A percentile compares a stretch with the other conserved stretches of the same genome.
Evolutionary conservation across 768 basidiomycete species (phyloP).

Genomic region (Tylopilus cervinicoccineus): DNA sequence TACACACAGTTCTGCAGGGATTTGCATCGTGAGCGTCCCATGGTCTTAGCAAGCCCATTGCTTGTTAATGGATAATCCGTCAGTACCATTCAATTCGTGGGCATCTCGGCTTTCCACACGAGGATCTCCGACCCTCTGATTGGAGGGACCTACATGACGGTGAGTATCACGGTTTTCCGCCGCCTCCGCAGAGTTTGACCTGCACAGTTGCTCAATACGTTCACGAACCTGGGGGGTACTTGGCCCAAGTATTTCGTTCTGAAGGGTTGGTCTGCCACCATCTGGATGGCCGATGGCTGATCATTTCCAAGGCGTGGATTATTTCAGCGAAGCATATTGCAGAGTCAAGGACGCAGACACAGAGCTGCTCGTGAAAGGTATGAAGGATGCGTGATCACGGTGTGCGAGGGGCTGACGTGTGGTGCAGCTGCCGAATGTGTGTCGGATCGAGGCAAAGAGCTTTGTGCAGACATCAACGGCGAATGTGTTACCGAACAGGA

Average conservation of each 20-base stretch:
- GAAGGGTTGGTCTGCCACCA: constrained; percentile 50
- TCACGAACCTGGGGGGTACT: constrained; percentile 94
- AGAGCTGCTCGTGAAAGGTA: constrained; percentile 55
- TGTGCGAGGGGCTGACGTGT: constrained; percentile 8
- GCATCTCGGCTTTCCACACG: constrained; percentile 98
- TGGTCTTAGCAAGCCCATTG: neutral
- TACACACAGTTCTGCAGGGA: constrained; percentile 78
- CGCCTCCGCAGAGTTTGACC: constrained; percentile 6
- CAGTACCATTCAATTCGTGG: constrained; percentile 98
- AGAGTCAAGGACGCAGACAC: constrained; percentile 56
- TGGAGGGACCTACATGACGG: constrained; percentile 99
- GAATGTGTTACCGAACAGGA: constrained; percentile 81
- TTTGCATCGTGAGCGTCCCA: constrained; percentile 69
- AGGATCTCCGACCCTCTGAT: constrained; percentile 94
- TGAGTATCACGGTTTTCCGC: constrained; percentile 34
- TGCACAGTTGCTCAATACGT: constrained; percentile 84
- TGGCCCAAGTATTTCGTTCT: constrained; percentile 97
- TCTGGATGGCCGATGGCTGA: constrained; percentile 7
- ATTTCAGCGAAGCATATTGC: constrained; percentile 83
- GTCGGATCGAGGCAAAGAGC: constrained; percentile 82
- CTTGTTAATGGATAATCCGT: neutral
- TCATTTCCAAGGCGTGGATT: constrained; percentile 65
- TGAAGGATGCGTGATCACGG: constrained; percentile 2
- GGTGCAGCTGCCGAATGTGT: constrained; percentile 78
- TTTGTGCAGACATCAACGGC: constrained; percentile 73